Conservation (phyloP, 2,329 filamentous ascomycete species). For the Fusarium nodosum region DNA sequence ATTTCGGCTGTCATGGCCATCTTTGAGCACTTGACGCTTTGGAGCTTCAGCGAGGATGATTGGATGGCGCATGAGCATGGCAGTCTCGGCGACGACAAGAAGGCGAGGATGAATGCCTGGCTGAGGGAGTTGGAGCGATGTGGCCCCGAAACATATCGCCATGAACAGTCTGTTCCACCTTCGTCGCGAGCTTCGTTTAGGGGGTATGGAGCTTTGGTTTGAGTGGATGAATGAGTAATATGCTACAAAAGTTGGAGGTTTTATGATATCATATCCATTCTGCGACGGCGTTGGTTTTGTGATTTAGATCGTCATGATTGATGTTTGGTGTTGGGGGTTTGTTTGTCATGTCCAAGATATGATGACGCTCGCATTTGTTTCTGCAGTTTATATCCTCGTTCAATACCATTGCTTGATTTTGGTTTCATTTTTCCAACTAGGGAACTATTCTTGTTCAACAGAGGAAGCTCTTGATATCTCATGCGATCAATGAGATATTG, state of each 20-base stretch:
- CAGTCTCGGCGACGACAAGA: conserved; percentile 49
- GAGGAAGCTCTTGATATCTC: background rate
- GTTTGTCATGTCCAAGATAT: background rate
- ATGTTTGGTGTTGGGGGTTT: conserved; percentile 25
- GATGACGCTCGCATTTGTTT: conserved; percentile 16
- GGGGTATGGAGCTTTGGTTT: conserved; percentile 37
- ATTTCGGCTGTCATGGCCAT: conserved; percentile 52
- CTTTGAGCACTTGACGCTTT: conserved; percentile 53
- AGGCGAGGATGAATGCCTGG: conserved; percentile 52
- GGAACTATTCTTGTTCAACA: background rate
- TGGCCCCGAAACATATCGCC: conserved; percentile 26
- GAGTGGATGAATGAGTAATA: background rate
- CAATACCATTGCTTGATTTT: background rate
- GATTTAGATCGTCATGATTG: background rate
- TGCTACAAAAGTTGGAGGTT: conserved; percentile 16
- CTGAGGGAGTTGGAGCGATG: conserved; percentile 47
- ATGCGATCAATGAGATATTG: background rate
- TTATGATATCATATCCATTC: conserved; percentile 6
- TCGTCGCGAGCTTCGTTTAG: conserved; percentile 37
- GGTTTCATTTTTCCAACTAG: background rate
- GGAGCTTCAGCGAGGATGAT: conserved; percentile 52
- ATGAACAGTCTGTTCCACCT: conserved; percentile 36
- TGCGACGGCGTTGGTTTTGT: conserved; percentile 30
- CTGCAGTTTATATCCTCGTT: conserved; percentile 2
- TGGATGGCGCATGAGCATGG: conserved; percentile 38